Base-by-base conservation (phyloP, 1,139 yeast species). In the Zygosaccharomyces sapae region DNA sequence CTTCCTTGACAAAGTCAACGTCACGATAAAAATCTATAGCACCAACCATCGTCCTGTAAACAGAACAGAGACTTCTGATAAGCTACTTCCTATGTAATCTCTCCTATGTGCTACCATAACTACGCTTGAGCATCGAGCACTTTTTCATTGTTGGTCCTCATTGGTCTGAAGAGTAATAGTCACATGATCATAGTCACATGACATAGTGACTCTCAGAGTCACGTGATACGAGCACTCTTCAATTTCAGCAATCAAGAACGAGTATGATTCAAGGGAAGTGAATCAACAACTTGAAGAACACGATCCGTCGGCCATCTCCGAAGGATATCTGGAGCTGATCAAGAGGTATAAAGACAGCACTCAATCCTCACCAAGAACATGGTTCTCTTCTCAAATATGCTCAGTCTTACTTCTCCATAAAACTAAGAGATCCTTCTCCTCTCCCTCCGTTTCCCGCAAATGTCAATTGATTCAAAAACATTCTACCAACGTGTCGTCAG, bases 1-100 rank as follows among this genome's bases (percentile, higher is more conserved):
- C 49, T 45, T 60, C 64, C 12, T 54, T 45, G 4, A 58, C 61
- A 16, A 57, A 44, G 41, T 61, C 63, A 8, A 55, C 53, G 31
- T 57, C 56, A 35, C 62, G 57, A 46, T 63, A 63, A 47, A 57
- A 63, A 44, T 56, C 51, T 5, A 53, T 52, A 20, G 49, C 54
- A 49, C 51, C 41, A 19, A 40, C 31, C 51, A 48, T 48, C 6
- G 34, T 25, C 25, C 5, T 7, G n/a, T 10, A 9, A 27, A 27
- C 12, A 27, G n/a, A 2, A 3, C 2, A 27, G 3, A 27, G 31
- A 6, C 13, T 2, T 12, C 10, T 3, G 3, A 27, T 3, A 27
- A 10, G n/a, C 31, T 13, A 10, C 2, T 12, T 1, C 2, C 9
- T 12, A 10, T 10, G n/a, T 27, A 8, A n/a, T n/a, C n/a, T n/a